phyloP scores from a whole-genome alignment of 352 stramenopile genomes.

The Phytopythium sindhum region DNA sequence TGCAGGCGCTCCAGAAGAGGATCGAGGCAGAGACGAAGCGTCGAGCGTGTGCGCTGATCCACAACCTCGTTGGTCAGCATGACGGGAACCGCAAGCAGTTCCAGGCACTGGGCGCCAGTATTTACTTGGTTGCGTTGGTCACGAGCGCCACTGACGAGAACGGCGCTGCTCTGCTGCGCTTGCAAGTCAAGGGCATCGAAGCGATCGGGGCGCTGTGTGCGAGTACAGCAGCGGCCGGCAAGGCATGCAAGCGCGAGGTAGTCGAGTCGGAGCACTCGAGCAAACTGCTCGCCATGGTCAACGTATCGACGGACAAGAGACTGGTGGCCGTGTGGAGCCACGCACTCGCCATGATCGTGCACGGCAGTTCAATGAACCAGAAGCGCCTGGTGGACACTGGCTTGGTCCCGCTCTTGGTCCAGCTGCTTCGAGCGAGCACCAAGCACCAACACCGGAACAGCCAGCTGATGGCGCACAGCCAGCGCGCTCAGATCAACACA shows the following conservation, averaged over 20 bases:
- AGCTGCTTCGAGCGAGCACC: conserved; percentile 19
- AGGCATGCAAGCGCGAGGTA: conserved; percentile 51
- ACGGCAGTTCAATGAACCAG: conserved; percentile 49
- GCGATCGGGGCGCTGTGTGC: conserved; percentile 47
- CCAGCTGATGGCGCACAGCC: neutral
- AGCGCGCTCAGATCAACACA: conserved; percentile 24
- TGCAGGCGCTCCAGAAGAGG: conserved; percentile 37
- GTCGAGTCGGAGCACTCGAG: conserved; percentile 48
- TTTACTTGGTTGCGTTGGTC: conserved; percentile 27
- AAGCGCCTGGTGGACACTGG: conserved; percentile 29
- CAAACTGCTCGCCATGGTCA: conserved; percentile 32
- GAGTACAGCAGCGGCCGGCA: conserved; percentile 23
- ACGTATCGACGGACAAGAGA: conserved; percentile 15
- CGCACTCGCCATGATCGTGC: conserved; percentile 35
- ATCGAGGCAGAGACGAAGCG: conserved; percentile 17
- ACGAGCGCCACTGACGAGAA: neutral
- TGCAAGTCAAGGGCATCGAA: conserved; percentile 48
- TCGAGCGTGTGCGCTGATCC: conserved; percentile 40
- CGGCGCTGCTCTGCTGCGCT: conserved; percentile 12
- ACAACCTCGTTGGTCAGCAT: conserved; percentile 44
- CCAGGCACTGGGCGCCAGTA: conserved; percentile 41
- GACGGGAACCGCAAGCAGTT: conserved; percentile 54
- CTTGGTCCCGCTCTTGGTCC: conserved; percentile 35
- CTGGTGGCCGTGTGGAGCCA: conserved; percentile 46
- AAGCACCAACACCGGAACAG: neutral